Percentiles rank a stretch among this genome's conserved stretches.
phyloP scores from a whole-genome alignment of 2,329 filamentous ascomycete genomes.

The Lizonia empirigonia region DNA sequence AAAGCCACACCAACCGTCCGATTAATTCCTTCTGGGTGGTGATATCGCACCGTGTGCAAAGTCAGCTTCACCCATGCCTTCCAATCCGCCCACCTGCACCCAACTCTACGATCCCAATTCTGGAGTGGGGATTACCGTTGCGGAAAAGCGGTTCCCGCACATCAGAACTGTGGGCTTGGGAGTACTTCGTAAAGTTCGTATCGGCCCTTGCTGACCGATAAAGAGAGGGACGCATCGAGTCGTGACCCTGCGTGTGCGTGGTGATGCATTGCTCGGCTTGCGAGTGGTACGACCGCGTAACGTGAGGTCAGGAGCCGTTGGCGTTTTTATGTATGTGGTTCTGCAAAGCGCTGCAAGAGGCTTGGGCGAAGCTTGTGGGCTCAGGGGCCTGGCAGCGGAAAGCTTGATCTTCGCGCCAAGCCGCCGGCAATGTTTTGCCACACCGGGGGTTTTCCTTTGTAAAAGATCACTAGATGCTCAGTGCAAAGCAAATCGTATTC shows the following conservation, averaged over 20 bases:
- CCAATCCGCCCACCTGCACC: conserved; percentile 1
- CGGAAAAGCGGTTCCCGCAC: conserved; percentile 19
- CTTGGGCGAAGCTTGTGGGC: conserved; percentile 6
- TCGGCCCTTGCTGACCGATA: conserved; percentile 11
- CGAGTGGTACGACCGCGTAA: too few species aligned
- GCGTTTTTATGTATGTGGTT: neutral
- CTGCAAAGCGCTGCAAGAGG: conserved; percentile 2
- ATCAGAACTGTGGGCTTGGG: neutral
- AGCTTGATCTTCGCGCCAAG: conserved; percentile 12
- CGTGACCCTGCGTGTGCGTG: neutral
- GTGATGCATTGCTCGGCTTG: too few species aligned
- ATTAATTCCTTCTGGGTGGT: too few species aligned
- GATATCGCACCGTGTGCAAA: too few species aligned
- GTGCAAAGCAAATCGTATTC: too few species aligned
- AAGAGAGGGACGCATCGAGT: neutral
- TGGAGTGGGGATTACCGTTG: neutral
- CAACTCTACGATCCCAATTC: conserved; percentile 7
- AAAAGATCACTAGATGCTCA: too few species aligned
- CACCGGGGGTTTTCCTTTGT: too few species aligned
- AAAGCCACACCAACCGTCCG: too few species aligned
- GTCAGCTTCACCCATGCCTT: conserved; percentile 1
- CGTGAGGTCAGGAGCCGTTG: neutral
- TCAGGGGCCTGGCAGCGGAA: conserved; percentile 7
- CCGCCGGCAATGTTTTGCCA: too few species aligned
- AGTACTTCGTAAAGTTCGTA: too few species aligned